phyloP scores from a whole-genome alignment of 371 early-diverging fungal species.

The Saksenaea vasiformis region DNA sequence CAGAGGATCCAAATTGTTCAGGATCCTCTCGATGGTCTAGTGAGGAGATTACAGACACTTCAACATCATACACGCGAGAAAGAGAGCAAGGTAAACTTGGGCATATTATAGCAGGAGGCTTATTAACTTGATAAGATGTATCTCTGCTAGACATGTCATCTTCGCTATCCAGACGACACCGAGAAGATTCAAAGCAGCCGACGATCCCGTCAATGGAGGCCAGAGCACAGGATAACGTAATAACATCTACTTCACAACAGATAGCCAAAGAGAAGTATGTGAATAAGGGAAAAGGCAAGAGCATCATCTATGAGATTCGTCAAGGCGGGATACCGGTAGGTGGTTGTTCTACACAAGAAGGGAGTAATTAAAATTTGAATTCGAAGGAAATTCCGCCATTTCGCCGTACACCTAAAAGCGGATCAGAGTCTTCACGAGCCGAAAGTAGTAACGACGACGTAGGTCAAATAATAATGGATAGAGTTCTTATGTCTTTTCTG shows the following conservation, averaged over 20 bases:
- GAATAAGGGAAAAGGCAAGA: background rate
- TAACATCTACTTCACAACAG: background rate
- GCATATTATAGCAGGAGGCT: no score
- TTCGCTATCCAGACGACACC: no score
- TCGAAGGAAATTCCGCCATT: background rate
- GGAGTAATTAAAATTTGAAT: background rate
- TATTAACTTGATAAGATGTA: no score
- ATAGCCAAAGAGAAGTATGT: background rate
- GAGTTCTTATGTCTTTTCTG: background rate
- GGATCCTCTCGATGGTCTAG: background rate
- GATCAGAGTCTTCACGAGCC: background rate
- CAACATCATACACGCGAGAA: no score
- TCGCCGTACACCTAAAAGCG: background rate
- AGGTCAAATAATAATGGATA: no score
- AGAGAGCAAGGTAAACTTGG: no score
- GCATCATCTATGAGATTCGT: background rate
- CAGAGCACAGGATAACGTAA: background rate
- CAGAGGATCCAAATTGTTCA: background rate
- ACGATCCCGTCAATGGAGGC: no score
- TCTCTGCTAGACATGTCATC: no score
- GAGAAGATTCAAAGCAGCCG: no score
- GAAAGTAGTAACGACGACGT: background rate
- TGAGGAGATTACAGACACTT: no score
- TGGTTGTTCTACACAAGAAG: background rate
- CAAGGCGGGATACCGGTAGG: background rate